Base-by-base conservation (phyloP, 331 rosid genomes). In the Quercus tomentella region DNA sequence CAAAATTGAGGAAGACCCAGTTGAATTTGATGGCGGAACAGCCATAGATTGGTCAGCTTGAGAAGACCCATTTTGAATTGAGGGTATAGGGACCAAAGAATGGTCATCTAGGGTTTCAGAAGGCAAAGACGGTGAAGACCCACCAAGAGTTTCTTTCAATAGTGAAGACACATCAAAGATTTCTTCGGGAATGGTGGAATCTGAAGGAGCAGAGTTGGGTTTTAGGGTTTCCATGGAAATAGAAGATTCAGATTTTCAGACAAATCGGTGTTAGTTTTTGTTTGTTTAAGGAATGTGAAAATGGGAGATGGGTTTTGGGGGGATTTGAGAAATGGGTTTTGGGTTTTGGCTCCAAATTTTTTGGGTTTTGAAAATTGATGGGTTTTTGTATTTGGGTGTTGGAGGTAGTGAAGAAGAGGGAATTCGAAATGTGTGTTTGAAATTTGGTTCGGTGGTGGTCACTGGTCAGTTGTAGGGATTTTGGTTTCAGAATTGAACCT, bases 221-320 rank as follows among this genome's bases (percentile, higher is more conserved):
- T 70, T 72, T 65, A n/a, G 79, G 33, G 74, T 56, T 30, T 73
- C 84, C 87, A 78, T 80, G 76, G 74, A 11, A 1, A 49, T 49
- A 4, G 17, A 31, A 72, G 70, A 62, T 26, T 41, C 49, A 60
- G 25, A 60, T 4, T 14, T 10, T 17, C 15, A 26, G 70, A 41
- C 49, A 41, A 41, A 41, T 49, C 55, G 16, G 55, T 14, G 18
- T 49, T 49, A 11, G 55, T 49, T 11, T 23, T 15, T 9, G 72
- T 8, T 18, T 4, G 72, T 7, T 20, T 43, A 9, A 16, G 52
- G 61, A 61, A 20, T 43, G 1, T 17, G 23, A 30, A 21, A 17
- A 30, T n/a, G 22, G 37, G 28, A 25, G 41, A 49, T 4, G 21
- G 65, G 0, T 62, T 63, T 70, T 45, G 70, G 28, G 67, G 33